Evolutionary conservation across 768 basidiomycete genomes (phyloP).

Genomic region (Artomyces pyxidatus): DNA sequence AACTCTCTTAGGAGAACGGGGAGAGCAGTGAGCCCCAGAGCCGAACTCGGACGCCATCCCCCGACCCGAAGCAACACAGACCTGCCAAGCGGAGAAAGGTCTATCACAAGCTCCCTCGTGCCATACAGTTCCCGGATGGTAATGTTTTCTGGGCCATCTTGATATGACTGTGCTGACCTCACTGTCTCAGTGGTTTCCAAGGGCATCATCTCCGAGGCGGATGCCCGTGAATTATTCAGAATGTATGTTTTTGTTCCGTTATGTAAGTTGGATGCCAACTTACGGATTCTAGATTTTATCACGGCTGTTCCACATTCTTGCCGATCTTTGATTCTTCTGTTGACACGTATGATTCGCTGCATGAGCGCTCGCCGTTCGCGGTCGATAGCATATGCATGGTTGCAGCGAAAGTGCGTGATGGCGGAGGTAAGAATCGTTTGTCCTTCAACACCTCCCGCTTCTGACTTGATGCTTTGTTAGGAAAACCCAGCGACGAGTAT

Average conservation of each 20-base stretch:
- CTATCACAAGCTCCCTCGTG: constrained; percentile 49
- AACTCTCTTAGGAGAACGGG: constrained; percentile 55
- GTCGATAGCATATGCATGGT: constrained; percentile 93
- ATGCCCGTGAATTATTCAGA: constrained; percentile 80
- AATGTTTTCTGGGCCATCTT: constrained; percentile 6
- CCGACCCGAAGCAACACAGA: constrained; percentile 53
- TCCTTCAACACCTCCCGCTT: constrained; percentile 1
- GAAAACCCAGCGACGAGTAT: constrained; percentile 67
- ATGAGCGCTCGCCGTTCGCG: constrained; percentile 87
- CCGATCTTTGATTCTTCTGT: constrained; percentile 76
- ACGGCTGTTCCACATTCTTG: constrained; percentile 87
- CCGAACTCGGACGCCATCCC: constrained; percentile 64
- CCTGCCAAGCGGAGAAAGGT: constrained; percentile 69
- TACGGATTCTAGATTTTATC: constrained; percentile 58
- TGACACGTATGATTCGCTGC: constrained; percentile 85
- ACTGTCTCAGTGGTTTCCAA: constrained; percentile 65
- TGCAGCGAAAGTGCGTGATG: constrained; percentile 83
- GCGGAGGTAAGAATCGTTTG: constrained; percentile 56
- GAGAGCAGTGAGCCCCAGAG: constrained; percentile 71
- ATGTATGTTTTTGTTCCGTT: constrained; percentile 45
- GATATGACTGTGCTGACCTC: no score
- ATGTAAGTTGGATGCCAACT: constrained; percentile 12
- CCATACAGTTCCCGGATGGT: constrained; percentile 76
- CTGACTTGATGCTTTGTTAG: constrained; percentile 29
- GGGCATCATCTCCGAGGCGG: constrained; percentile 68